These are phyloP conservation scores for Canavalia gladiata DNA, from an alignment of 306 rosid species.

Conservation along the genomic window DNA sequence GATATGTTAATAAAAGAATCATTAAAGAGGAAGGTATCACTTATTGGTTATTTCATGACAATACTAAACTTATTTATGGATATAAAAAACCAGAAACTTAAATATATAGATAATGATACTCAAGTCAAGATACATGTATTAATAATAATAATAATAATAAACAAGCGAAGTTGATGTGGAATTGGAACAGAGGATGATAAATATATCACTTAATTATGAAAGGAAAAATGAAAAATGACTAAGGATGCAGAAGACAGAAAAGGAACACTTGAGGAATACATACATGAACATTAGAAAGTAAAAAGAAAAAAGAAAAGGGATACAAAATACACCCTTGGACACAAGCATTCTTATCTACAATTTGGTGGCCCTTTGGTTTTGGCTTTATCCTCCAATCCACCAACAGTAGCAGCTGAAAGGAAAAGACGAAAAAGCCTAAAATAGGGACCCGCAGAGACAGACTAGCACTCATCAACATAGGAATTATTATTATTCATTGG, in stretches of 20 bases:
- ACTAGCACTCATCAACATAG: slow-evolving; percentile 52
- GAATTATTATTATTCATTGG: slow-evolving; percentile 48
- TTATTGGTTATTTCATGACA: slow-evolving; percentile 3
- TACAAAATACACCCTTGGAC: slow-evolving; percentile 66
- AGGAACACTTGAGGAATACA: slow-evolving; percentile 49
- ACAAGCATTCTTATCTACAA: slow-evolving; percentile 67
- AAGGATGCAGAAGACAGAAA: slow-evolving; percentile 47
- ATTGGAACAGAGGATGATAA: slow-evolving; percentile 33
- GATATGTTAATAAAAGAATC: not conserved
- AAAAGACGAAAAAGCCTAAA: slow-evolving; percentile 26
- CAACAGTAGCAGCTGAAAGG: slow-evolving; percentile 8
- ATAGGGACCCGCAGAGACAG: slow-evolving; percentile 49
- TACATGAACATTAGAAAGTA: slow-evolving; percentile 39
- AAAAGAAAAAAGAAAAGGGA: slow-evolving; percentile 45
- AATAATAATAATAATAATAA: slow-evolving; percentile 35
- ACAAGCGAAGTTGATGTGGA: slow-evolving; percentile 41
- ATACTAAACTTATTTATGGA: not conserved
- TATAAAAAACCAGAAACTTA: not conserved
- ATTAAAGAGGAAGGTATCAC: slow-evolving; percentile 2
- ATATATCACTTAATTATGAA: slow-evolving; percentile 45
- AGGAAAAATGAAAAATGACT: slow-evolving; percentile 37
- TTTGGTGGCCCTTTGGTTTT: slow-evolving; percentile 48
- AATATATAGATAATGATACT: slow-evolving; percentile 13
- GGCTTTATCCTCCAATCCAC: slow-evolving; percentile 20
- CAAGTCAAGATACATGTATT: not conserved